A percentile compares a stretch with the other conserved stretches of the same genome.
phyloP scores from a whole-genome alignment of 1,284 basidiomycete genomes.

The Ustilago curta region DNA sequence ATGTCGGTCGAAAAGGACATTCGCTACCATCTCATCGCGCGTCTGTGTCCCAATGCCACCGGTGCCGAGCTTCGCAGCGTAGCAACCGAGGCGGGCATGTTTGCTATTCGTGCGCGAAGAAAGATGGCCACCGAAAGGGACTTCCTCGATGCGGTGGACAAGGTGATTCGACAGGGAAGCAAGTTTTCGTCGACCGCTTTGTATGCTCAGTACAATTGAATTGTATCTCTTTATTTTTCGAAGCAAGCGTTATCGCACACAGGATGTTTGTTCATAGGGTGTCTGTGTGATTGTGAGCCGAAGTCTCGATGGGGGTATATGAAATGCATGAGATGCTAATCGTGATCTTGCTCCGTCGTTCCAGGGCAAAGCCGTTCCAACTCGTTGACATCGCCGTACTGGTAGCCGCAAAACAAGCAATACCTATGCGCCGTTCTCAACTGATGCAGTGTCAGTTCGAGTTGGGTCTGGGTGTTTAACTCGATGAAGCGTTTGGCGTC shows the following conservation, averaged over 20 bases:
- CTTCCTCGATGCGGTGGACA: slow-evolving; percentile 97
- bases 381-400: slow-evolving; percentile 22
- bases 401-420: slow-evolving; percentile 55
- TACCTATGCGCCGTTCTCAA: slow-evolving; percentile 34
- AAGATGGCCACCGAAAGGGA: slow-evolving; percentile 98
- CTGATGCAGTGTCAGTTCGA: slow-evolving; percentile 29
- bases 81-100: slow-evolving; percentile 99
- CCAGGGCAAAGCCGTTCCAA: slow-evolving; percentile 47
- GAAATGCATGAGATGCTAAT: slow-evolving; percentile 15
- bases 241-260: neutral
- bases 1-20: slow-evolving; percentile 99
- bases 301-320: slow-evolving; percentile 25
- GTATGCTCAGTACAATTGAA: slow-evolving; percentile 62
- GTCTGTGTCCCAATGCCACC: slow-evolving; percentile 96
- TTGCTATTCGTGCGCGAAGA: slow-evolving; percentile 94
- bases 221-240: neutral
- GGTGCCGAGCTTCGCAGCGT: slow-evolving; percentile 96
- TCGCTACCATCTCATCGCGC: slow-evolving; percentile 95
- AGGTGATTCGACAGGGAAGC: slow-evolving; percentile 95
- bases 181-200: slow-evolving; percentile 80
- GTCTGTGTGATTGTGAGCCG: slow-evolving; percentile 10
- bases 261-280: neutral
- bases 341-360: slow-evolving; percentile 46
- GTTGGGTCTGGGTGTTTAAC: slow-evolving; percentile 20
- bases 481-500: slow-evolving; percentile 30